A percentile compares a stretch with the other conserved stretches of the same genome.
These are phyloP conservation scores for Catunica adiposa DNA, from an alignment of 2,329 filamentous ascomycete genomes.

Conservation along the genomic window DNA sequence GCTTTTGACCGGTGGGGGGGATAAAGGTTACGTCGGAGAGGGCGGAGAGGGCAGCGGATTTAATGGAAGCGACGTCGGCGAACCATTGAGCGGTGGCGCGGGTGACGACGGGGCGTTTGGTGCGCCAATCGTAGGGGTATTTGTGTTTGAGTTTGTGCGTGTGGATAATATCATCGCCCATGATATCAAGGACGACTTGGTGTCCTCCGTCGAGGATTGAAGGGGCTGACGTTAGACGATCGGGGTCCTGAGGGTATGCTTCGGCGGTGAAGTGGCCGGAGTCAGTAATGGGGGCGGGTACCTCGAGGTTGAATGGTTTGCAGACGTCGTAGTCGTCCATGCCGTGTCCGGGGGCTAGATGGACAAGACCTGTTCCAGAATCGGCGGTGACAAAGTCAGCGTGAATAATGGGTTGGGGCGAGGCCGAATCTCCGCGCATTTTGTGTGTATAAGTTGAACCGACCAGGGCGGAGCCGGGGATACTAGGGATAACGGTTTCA, in stretches of 20 bases:
- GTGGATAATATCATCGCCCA: constrained; percentile 49
- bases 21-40: constrained; percentile 62
- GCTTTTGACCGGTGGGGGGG: constrained; percentile 53
- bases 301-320: constrained; percentile 49
- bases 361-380: constrained; percentile 90
- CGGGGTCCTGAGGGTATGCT: constrained; percentile 55
- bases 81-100: constrained; percentile 97
- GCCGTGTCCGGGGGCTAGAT: constrained; percentile 84
- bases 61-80: constrained; percentile 74
- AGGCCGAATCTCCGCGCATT: constrained; percentile 42
- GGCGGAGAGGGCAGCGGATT: constrained; percentile 51
- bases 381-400: constrained; percentile 79
- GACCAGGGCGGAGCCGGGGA: constrained; percentile 49
- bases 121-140: constrained; percentile 96
- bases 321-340: constrained; percentile 92
- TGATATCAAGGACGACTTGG: constrained; percentile 49
- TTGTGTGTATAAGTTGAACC: constrained; percentile 53
- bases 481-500: constrained; percentile 34
- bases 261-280: constrained; percentile 65
- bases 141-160: constrained; percentile 68
- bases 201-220: constrained; percentile 56
- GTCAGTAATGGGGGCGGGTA: constrained; percentile 70
- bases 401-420: constrained; percentile 53
- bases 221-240: constrained; percentile 47
- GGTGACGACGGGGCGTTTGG: constrained; percentile 80